Conservation (phyloP, 257 asterid species). For the Jasminum sambac region DNA sequence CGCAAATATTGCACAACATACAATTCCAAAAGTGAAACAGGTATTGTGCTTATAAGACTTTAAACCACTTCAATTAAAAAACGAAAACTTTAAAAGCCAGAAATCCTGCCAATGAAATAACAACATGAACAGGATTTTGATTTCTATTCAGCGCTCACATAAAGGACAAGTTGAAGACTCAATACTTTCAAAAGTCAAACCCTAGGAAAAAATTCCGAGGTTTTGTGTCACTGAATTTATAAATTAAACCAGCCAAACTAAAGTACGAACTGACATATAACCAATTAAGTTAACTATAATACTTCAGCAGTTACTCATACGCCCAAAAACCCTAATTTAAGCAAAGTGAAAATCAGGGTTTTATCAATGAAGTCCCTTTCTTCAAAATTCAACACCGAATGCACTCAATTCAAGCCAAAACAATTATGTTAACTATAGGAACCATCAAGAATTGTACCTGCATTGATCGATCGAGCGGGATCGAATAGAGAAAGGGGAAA, state of each 20-base stretch:
- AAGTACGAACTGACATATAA: conserved; percentile 16
- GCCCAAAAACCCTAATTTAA: conserved; percentile 45
- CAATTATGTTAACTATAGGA: conserved; percentile 19
- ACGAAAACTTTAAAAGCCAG: neutral
- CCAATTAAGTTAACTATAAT: conserved; percentile 19
- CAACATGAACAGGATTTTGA: conserved; percentile 11
- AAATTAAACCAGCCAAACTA: conserved; percentile 23
- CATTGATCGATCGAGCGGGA: conserved; percentile 52
- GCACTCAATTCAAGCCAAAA: conserved; percentile 20
- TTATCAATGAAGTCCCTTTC: conserved; percentile 33
- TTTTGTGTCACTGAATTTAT: conserved; percentile 5
- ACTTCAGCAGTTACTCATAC: conserved; percentile 24
- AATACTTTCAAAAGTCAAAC: neutral
- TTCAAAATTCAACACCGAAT: conserved; percentile 29
- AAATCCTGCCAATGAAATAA: neutral
- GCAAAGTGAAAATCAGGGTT: conserved; percentile 48
- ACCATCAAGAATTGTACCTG: conserved; percentile 34
- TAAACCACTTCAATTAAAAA: neutral
- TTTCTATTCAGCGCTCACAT: neutral
- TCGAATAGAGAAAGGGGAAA: conserved; percentile 33
- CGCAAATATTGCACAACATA: neutral
- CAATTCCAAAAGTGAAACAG: neutral
- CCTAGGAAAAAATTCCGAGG: conserved; percentile 8
- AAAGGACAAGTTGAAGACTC: neutral
- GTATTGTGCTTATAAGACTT: neutral